Evolutionary conservation across 139 green algal genomes (phyloP).

Genomic region (Pseudopediastrum boryanum): DNA sequence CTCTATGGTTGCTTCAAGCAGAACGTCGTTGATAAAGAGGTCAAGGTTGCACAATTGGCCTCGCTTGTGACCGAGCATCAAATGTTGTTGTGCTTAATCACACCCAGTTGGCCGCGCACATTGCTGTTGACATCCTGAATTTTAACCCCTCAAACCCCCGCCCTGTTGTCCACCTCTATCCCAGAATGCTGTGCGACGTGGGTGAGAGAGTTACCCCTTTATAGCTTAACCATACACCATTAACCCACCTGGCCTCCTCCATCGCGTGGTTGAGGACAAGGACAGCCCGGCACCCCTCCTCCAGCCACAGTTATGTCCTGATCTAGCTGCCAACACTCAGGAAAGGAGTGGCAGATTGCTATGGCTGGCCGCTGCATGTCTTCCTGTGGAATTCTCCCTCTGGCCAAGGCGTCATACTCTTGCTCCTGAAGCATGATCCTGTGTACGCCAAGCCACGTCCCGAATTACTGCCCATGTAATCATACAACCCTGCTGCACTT

Average conservation of each 20-base stretch:
- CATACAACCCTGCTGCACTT: not conserved
- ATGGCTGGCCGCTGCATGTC: constrained; percentile 29
- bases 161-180: not conserved
- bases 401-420: constrained; percentile 8
- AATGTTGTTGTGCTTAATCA: too few species aligned
- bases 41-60: too few species aligned
- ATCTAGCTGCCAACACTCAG: constrained; percentile 12
- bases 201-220: not conserved
- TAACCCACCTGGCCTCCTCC: not conserved
- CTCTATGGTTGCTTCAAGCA: too few species aligned
- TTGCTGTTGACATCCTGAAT: too few species aligned
- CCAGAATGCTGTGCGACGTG: not conserved
- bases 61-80: too few species aligned
- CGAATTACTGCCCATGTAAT: not conserved
- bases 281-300: not conserved
- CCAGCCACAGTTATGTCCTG: constrained; percentile 1
- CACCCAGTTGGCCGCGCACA: too few species aligned
- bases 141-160: too few species aligned
- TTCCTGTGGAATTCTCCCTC: not conserved
- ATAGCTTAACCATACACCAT: too few species aligned
- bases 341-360: constrained; percentile 41
- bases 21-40: too few species aligned
- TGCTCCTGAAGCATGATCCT: not conserved
- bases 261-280: not conserved
- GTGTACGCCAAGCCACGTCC: not conserved